Conservation (phyloP, 1,284 basidiomycete species). For the Leccinum griseonigrum region DNA sequence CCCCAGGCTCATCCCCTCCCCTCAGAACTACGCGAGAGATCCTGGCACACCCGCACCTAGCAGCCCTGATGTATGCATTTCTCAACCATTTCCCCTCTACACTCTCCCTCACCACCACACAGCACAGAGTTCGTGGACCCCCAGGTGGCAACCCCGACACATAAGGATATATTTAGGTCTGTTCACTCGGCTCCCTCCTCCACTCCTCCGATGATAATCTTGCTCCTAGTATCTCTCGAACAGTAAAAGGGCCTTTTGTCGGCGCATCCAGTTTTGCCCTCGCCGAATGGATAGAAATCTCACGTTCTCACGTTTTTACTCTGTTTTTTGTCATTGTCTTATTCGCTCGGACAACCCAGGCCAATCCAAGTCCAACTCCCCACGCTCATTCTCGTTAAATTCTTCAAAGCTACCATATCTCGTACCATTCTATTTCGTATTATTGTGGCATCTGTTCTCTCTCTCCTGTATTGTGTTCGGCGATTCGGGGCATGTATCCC, state of each 20-base stretch:
- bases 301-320: not conserved
- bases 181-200: not conserved
- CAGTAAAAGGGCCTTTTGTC: not conserved
- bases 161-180: not conserved
- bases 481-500: not conserved
- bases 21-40: not conserved
- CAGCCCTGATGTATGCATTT: conserved; percentile 1
- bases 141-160: not conserved
- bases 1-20: not conserved
- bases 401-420: not conserved
- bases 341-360: not conserved
- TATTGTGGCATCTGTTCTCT: not conserved
- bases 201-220: not conserved
- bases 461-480: not conserved
- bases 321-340: not conserved
- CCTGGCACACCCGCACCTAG: not conserved
- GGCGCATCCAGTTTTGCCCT: not conserved
- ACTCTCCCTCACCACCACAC: not conserved
- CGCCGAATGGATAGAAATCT: not conserved
- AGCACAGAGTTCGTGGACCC: not conserved
- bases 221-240: not conserved
- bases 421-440: conserved; percentile 2
- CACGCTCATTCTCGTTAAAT: conserved; percentile 6
- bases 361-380: not conserved
- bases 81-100: not conserved